These are phyloP conservation scores for Malassezia sp. DNA, from an alignment of 1,284 basidiomycete genomes.

Conservation along the genomic window DNA sequence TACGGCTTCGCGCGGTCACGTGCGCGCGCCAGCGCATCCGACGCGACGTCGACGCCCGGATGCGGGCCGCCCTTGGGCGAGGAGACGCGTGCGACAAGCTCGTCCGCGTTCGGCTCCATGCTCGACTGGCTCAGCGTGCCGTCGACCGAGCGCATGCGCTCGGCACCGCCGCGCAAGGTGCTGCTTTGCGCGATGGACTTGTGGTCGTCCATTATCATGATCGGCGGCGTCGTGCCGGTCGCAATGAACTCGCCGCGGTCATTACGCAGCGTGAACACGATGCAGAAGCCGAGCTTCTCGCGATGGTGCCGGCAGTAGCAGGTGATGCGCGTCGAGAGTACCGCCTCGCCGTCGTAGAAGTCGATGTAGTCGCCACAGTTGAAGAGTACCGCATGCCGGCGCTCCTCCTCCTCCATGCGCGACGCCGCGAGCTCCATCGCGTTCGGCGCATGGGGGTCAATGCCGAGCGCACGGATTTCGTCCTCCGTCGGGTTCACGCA, in stretches of 20 bases:
- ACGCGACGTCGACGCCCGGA: conserved; percentile 14
- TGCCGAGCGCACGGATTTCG: conserved; percentile 35
- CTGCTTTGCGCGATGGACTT: conserved; percentile 51
- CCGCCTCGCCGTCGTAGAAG: conserved; percentile 73
- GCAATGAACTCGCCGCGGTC: conserved; percentile 69
- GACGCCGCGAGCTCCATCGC: conserved; percentile 26
- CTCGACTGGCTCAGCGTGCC: conserved; percentile 17
- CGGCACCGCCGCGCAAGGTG: too few species aligned
- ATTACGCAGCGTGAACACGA: conserved; percentile 80
- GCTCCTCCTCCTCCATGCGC: conserved; percentile 39
- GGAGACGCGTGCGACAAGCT: conserved; percentile 6
- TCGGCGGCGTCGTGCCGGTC: conserved; percentile 70
- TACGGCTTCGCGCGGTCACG: conserved; percentile 34
- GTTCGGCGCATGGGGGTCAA: conserved; percentile 29
- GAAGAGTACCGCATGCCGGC: conserved; percentile 53
- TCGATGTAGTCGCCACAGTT: conserved; percentile 86
- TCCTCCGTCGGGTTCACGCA: conserved; percentile 24
- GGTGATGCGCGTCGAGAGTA: conserved; percentile 85
- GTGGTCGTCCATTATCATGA: conserved; percentile 92
- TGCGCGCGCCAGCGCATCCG: conserved; percentile 7
- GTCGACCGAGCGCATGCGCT: conserved; percentile 48
- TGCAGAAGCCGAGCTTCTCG: conserved; percentile 86
- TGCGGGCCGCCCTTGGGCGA: conserved; percentile 8
- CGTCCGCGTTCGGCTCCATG: conserved; percentile 5
- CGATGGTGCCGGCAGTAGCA: conserved; percentile 98